phyloP scores from a whole-genome alignment of 2,329 filamentous ascomycete genomes.

The Emergomyces pasteurianus region DNA sequence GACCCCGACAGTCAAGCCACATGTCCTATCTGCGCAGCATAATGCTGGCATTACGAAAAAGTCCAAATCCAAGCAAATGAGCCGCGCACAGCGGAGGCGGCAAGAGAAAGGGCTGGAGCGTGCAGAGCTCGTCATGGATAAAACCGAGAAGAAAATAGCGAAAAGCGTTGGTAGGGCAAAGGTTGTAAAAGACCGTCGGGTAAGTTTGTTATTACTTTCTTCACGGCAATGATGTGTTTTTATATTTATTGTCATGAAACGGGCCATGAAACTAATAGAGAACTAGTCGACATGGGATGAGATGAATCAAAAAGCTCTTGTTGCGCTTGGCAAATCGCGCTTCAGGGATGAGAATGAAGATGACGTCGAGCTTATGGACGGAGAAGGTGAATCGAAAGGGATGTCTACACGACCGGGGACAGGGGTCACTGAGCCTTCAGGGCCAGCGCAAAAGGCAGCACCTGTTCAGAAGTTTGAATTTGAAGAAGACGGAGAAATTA shows the following conservation, averaged over 20 bases:
- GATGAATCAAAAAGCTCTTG: slow-evolving; percentile 6
- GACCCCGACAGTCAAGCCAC: slow-evolving; percentile 27
- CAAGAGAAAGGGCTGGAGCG: slow-evolving; percentile 44
- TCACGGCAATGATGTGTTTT: neutral
- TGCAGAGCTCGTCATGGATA: slow-evolving; percentile 43
- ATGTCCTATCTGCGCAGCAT: slow-evolving; percentile 39
- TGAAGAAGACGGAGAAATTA: slow-evolving; percentile 34
- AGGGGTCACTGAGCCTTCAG: neutral
- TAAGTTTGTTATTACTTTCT: slow-evolving; percentile 10
- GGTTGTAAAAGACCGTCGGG: slow-evolving; percentile 36
- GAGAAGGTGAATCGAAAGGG: slow-evolving; percentile 5
- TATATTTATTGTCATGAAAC: neutral
- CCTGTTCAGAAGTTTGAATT: slow-evolving; percentile 17
- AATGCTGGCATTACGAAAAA: slow-evolving; percentile 42
- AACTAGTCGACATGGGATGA: slow-evolving; percentile 11
- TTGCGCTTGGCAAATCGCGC: slow-evolving; percentile 1
- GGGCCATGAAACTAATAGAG: slow-evolving; percentile 2
- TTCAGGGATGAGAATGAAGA: slow-evolving; percentile 5
- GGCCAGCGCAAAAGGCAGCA: neutral
- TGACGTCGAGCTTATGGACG: slow-evolving; percentile 6
- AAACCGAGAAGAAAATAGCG: slow-evolving; percentile 43
- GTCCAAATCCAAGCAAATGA: slow-evolving; percentile 35
- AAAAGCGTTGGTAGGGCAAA: slow-evolving; percentile 40
- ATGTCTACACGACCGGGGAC: neutral
- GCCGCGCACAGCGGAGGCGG: slow-evolving; percentile 41